These are phyloP conservation scores for Penicillium bovifimosum DNA, from an alignment of 495 filamentous ascomycete species.

Conservation along the genomic window DNA sequence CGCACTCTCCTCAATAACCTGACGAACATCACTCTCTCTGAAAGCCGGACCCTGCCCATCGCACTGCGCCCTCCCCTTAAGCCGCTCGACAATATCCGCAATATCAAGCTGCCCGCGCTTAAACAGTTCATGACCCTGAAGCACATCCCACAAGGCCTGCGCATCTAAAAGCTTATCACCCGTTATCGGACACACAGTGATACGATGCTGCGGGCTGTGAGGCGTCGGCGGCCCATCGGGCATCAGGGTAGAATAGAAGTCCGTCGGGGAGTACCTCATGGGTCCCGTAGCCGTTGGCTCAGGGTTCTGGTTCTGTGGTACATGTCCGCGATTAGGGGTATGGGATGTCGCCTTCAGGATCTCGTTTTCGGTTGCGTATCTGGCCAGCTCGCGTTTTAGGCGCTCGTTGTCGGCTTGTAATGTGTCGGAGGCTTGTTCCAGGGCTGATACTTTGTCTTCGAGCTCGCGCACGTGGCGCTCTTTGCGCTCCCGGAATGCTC, in stretches of 20 bases:
- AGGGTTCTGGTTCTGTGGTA: constrained; percentile 15
- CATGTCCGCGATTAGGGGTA: constrained; percentile 17
- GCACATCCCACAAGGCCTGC: constrained; percentile 84
- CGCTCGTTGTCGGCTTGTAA: constrained; percentile 74
- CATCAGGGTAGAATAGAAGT: constrained; percentile 50
- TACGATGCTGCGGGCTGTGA: constrained; percentile 56
- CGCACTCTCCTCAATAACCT: constrained; percentile 73
- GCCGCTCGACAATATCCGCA: constrained; percentile 63
- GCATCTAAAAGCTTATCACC: constrained; percentile 77
- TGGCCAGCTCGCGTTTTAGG: constrained; percentile 73
- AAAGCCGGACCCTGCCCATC: constrained; percentile 90
- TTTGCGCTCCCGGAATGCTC: constrained; percentile 95
- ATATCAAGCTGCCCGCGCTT: constrained; percentile 81
- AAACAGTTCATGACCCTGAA: constrained; percentile 76
- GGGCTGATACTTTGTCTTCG: constrained; percentile 72
- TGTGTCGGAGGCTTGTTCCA: constrained; percentile 54
- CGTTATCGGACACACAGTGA: constrained; percentile 56
- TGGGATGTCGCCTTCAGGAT: constrained; percentile 74
- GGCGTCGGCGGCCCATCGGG: constrained; percentile 23
- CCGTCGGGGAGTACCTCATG: constrained; percentile 66
- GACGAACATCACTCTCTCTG: constrained; percentile 65
- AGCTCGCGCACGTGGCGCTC: constrained; percentile 90
- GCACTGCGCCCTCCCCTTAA: constrained; percentile 76
- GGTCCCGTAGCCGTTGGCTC: constrained; percentile 53
- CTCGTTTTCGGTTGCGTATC: constrained; percentile 83